Base-by-base conservation (phyloP, 176 grass and related monocot genomes). In the Rhynchospora pubera region DNA sequence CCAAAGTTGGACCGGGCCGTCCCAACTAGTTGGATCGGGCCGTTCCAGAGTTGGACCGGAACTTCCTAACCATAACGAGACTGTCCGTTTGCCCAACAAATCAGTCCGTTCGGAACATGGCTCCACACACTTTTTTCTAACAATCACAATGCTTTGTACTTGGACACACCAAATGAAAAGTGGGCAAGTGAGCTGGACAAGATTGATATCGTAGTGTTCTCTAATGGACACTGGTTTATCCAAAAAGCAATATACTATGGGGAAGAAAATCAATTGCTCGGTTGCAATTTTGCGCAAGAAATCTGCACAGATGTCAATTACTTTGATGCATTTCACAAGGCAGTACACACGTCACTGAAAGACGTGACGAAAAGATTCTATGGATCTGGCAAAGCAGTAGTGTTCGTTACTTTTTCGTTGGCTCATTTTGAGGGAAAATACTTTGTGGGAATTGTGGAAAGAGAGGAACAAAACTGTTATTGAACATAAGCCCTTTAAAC, bases 191-290 rank as follows among this genome's bases (percentile, higher is more conserved):
- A 88, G 46, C 70, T 92, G 22, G 61, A 78, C 2, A 76, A 64
- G 8, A 26, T 94, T 58, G 90, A 97, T 85, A 76, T 92, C 7
- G 60, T 91, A 18, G 86, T 97, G 15, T 88, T 94, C 45, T 93
- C 95, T 13, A 81, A 82, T 62, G 95, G 95, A 43, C 90, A 97
- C 82, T 97, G 95, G 95, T 97, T 94, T 82, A 48, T 97, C 26
- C 91, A 94, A 72, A 45, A 83, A 65, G 92, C 95, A 19, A 77
- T 97, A 55, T 97, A 89, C 78, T 89, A 94, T 85, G 92, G 91
- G 47, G 81, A 76, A 70, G 85, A 81, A 28, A 78, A 5, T 1
- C 78, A 39, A 39, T 39, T 91, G 34, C 60, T 97, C 13, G 95
- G 95, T 5, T 97, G 95, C 90, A 90, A 97, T 87, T 65, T 83